Percentiles rank a stretch among this genome's conserved stretches.
Conservation (phyloP, 352 stramenopile species). For the Phytophthora tentaculata region DNA sequence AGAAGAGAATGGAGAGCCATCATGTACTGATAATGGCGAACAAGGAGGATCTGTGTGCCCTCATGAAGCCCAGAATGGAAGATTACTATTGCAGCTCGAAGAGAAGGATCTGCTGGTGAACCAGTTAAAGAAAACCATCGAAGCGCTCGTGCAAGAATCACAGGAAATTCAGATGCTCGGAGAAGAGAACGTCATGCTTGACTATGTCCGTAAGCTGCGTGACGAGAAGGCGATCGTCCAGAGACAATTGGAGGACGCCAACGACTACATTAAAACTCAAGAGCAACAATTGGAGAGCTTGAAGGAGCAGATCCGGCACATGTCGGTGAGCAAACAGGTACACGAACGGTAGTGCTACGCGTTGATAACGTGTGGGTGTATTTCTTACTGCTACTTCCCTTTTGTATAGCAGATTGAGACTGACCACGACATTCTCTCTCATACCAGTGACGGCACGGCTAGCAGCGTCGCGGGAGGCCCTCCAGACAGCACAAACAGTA, state of each 20-base stretch:
- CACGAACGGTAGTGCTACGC: constrained; percentile 1
- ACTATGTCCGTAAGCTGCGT: constrained; percentile 86
- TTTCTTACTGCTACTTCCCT: constrained; percentile 28
- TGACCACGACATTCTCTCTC: constrained; percentile 44
- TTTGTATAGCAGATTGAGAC: constrained; percentile 42
- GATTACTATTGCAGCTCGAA: constrained; percentile 70
- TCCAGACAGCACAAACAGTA: constrained; percentile 34
- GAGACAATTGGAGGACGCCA: constrained; percentile 74
- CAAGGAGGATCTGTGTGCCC: constrained; percentile 23
- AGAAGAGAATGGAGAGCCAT: constrained; percentile 1
- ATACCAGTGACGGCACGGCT: constrained; percentile 41
- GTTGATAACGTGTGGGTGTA: constrained; percentile 11
- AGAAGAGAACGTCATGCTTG: constrained; percentile 79
- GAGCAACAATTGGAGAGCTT: constrained; percentile 78
- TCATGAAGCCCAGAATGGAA: constrained; percentile 38
- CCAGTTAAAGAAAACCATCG: constrained; percentile 84
- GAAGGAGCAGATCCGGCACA: constrained; percentile 71
- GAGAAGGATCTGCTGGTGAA: constrained; percentile 85
- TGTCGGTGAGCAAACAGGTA: constrained; percentile 47
- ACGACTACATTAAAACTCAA: constrained; percentile 81
- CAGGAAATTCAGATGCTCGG: constrained; percentile 83
- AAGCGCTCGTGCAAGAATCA: constrained; percentile 71
- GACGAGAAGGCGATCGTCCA: constrained; percentile 76
- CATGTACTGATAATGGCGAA: constrained; percentile 16
- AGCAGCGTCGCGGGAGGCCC: constrained; percentile 18